Base-by-base conservation (phyloP, 768 basidiomycete species). In the Mycena chlorophos region DNA sequence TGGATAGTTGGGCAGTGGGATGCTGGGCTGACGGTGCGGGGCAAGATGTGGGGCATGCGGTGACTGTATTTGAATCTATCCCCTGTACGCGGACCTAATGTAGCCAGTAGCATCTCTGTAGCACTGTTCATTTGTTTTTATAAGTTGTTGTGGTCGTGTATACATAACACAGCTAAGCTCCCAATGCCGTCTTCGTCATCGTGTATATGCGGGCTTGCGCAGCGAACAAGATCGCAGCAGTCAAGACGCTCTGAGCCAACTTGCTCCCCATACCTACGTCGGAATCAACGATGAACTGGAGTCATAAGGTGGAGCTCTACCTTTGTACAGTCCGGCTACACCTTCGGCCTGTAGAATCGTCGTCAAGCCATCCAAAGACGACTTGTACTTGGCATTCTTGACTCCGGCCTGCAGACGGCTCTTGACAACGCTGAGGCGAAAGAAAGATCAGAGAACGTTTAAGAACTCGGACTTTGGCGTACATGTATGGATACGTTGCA, bases 161-260 rank as follows among this genome's bases (percentile, higher is more conserved):
- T n/a, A n/a, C n/a, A n/a, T n/a, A n/a, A n/a, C n/a, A n/a, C n/a
- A n/a, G n/a, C n/a, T n/a, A n/a, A n/a, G n/a, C n/a, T n/a, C n/a
- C n/a, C n/a, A n/a, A n/a, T n/a, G 78, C 80, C 66, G 69, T 69
- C 66, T 84, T 89, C 13, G 83, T 85, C n/a, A 86, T 57, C 62
- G 90, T 87, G 54, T 86, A 91, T 52, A 91, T 83, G 60, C 93
- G 80, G 64, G 87, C 81, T 71, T 98, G 96, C 5, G 89, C 84
- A 14, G 87, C 89, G 67, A 98, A 98, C 61, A 98, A 78, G 63
- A 98, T 92, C 5, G 94, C 93, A 16, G 94, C 94, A 6, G 94
- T 96, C 48, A 98, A 78, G 1, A 97, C 91, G 60, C 89, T 93
- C 71, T 98, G 96, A 4, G 90, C 55, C 20, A 99, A 84, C 74